A percentile compares a stretch with the other conserved stretches of the same genome.
phyloP scores from a whole-genome alignment of 805 yeast species.

The Sugiyamaella mastotermitis region DNA sequence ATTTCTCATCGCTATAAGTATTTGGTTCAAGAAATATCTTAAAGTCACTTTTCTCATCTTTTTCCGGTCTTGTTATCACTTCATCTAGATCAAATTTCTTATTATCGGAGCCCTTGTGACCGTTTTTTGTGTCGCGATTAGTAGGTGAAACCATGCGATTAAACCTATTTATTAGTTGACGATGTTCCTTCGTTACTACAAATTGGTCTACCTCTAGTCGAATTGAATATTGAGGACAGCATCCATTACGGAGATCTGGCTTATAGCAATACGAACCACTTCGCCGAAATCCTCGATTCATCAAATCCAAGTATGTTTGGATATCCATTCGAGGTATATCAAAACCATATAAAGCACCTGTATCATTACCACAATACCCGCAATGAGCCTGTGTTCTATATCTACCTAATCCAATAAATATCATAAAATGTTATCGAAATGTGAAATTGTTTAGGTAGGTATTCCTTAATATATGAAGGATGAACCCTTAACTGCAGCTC shows the following conservation, averaged over 20 bases:
- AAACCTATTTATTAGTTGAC: conserved; percentile 60
- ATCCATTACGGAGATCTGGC: conserved; percentile 62
- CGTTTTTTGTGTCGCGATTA: not conserved
- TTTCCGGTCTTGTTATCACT: conserved; percentile 36
- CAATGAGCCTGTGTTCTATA: conserved; percentile 33
- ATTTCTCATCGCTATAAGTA: conserved; percentile 52
- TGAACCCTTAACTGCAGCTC: too few relatives aligned
- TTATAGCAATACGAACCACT: conserved; percentile 65
- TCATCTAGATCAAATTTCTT: conserved; percentile 27
- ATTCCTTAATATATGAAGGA: too few relatives aligned
- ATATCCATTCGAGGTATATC: conserved; percentile 39
- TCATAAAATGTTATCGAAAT: too few relatives aligned
- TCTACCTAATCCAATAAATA: conserved; percentile 8
- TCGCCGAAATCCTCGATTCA: conserved; percentile 73
- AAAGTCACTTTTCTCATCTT: conserved; percentile 20
- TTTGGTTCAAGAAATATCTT: conserved; percentile 48
- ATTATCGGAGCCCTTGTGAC: conserved; percentile 19
- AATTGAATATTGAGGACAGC: conserved; percentile 78
- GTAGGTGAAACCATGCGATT: conserved; percentile 13
- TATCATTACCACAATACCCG: conserved; percentile 58
- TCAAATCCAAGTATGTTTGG: conserved; percentile 52
- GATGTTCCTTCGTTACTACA: conserved; percentile 56
- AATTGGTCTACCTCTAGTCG: conserved; percentile 48
- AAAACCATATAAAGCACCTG: conserved; percentile 26
- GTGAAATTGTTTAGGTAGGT: too few relatives aligned